These are phyloP conservation scores for Candida fluviatilis DNA, from an alignment of 805 yeast genomes.

Conservation along the genomic window DNA sequence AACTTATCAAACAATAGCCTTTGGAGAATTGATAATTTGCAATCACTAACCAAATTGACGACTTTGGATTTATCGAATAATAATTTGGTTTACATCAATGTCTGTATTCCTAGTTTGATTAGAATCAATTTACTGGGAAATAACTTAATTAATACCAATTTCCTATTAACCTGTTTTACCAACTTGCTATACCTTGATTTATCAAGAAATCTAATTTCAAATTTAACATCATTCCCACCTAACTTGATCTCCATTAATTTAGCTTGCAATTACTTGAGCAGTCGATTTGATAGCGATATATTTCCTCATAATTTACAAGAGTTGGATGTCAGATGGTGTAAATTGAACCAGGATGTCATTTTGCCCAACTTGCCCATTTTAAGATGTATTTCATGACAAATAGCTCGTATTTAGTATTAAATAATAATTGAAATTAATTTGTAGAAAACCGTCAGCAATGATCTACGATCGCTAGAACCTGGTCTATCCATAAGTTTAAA, in stretches of 20 bases:
- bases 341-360: not conserved
- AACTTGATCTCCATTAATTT: conserved; percentile 14
- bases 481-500: too few relatives aligned
- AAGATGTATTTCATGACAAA: not conserved
- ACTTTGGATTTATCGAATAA: conserved; percentile 21
- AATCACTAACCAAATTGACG: conserved; percentile 7
- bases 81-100: conserved; percentile 10
- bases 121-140: conserved; percentile 23
- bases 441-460: too few relatives aligned
- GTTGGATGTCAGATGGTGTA: conserved; percentile 15
- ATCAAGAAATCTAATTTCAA: conserved; percentile 19
- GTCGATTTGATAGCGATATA: conserved; percentile 5
- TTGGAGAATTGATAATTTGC: conserved; percentile 10
- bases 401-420: too few relatives aligned
- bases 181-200: conserved; percentile 17
- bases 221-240: conserved; percentile 12
- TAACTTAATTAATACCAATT: conserved; percentile 12
- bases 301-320: conserved; percentile 11
- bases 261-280: conserved; percentile 17
- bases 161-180: conserved; percentile 8
- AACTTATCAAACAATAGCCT: conserved; percentile 27
- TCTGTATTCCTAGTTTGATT: conserved; percentile 6
- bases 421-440: too few relatives aligned
- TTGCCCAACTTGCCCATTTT: not conserved
- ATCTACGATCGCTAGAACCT: too few relatives aligned